These are phyloP conservation scores for Diospyros lotus DNA, from an alignment of 148 eudicot species.

Conservation along the genomic window DNA sequence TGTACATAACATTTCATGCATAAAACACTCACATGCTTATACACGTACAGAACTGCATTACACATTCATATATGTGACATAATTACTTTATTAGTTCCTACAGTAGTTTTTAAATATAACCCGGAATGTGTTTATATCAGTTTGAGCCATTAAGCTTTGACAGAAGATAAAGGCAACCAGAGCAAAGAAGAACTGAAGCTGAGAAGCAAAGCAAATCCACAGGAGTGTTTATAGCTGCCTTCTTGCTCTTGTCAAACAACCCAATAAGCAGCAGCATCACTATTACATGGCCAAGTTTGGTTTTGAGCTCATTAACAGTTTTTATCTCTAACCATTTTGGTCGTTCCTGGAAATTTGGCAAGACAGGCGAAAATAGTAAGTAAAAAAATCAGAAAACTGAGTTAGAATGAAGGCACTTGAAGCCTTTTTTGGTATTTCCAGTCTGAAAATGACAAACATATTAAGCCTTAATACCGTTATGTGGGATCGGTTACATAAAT, in stretches of 20 bases:
- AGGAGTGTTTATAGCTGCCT: slow-evolving; percentile 59
- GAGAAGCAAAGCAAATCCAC: slow-evolving; percentile 87
- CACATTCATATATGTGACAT: not conserved
- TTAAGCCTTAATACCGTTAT: too few species aligned
- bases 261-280: slow-evolving; percentile 94
- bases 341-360: slow-evolving; percentile 56
- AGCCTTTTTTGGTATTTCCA: not conserved
- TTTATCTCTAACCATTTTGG: slow-evolving; percentile 88
- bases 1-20: not conserved
- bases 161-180: slow-evolving; percentile 70
- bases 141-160: slow-evolving; percentile 65
- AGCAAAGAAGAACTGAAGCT: slow-evolving; percentile 80
- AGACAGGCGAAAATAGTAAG: not conserved
- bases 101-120: not conserved
- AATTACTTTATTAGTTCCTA: not conserved
- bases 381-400: not conserved
- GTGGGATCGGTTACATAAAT: too few species aligned
- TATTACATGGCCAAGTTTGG: slow-evolving; percentile 92
- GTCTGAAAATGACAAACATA: not conserved
- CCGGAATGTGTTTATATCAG: not conserved
- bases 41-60: not conserved
- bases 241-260: slow-evolving; percentile 79
- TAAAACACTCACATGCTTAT: not conserved
- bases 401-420: not conserved
- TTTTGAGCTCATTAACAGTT: slow-evolving; percentile 79